Base-by-base conservation (phyloP, 1,284 basidiomycete species). In the Ceratobasidium theobromae region DNA sequence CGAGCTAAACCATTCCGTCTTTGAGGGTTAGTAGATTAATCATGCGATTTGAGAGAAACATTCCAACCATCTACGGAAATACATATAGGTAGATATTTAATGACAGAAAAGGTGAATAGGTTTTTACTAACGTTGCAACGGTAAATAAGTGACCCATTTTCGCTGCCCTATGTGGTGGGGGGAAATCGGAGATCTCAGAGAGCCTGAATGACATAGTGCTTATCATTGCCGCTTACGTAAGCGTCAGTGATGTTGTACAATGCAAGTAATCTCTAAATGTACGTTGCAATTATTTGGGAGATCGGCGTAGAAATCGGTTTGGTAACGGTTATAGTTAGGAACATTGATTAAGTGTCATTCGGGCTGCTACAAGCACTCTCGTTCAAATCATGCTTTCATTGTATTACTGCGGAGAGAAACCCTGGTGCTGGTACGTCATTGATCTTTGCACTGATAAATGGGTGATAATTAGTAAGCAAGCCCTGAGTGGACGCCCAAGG, bases 111-210 rank as follows among this genome's bases (percentile, higher is more conserved):
- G 21, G 52, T 41, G 28, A 21, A 53, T 25, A 4, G 40, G 30
- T 21, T 27, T n/a, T 41, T 33, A 75, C 82, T 74, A 75, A 89
- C 81, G 87, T 89, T 73, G 88, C 87, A 67, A 93, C 79, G 16
- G 91, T 93, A 69, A 93, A 89, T 43, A 91, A 79, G 71, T 92
- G 90, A 0, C 89, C 89, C 89, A 91, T 91, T 4, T 40, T 12
- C 6, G 2, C 14, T 43, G 25, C 16, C 23, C 48, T 28, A 18
- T 32, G 28, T 5, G 40, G 14, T 5, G 4, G 16, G 14, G 16
- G 5, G 21, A n/a, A 43, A n/a, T n/a, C n/a, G n/a, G n/a, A n/a
- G n/a, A n/a, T n/a, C n/a, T n/a, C n/a, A n/a, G n/a, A n/a, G n/a
- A n/a, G n/a, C n/a, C n/a, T n/a, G n/a, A n/a, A n/a, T n/a, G n/a